A percentile compares a stretch with the other conserved stretches of the same genome.
Conservation (phyloP, 257 asterid species). For the Salvia rosmarinus region DNA sequence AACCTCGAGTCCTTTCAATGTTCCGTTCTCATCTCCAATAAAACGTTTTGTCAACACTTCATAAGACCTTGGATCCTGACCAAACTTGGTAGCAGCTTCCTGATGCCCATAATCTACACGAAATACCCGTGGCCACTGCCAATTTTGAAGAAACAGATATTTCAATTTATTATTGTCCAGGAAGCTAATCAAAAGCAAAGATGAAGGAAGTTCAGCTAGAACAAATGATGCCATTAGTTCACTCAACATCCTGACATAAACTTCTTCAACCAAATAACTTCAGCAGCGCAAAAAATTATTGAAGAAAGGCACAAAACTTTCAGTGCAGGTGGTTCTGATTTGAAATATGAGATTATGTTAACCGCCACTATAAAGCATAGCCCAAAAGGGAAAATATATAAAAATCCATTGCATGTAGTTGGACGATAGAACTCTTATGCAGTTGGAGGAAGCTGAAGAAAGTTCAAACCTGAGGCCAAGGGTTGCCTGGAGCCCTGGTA, state of each 20-base stretch:
- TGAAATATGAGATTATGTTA: not conserved
- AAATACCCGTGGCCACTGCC: conserved; percentile 95
- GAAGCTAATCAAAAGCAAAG: not conserved
- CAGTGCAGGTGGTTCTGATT: not conserved
- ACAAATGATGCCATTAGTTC: not conserved
- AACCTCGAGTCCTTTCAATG: conserved; percentile 77
- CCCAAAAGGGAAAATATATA: not conserved
- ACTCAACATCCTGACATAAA: not conserved
- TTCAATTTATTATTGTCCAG: not conserved
- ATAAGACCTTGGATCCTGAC: conserved; percentile 94
- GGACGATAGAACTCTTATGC: not conserved
- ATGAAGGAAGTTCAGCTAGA: not conserved
- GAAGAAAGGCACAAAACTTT: not conserved
- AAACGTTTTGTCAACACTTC: conserved; percentile 92
- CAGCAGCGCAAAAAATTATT: not conserved
- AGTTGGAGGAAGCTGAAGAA: not conserved
- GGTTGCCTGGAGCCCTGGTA: conserved; percentile 91
- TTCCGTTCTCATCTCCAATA: conserved; percentile 83
- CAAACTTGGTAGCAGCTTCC: conserved; percentile 90
- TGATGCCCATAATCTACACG: conserved; percentile 97
- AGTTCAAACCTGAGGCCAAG: conserved; percentile 96
- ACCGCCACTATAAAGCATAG: not conserved
- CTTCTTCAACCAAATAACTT: not conserved
- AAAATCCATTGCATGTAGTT: not conserved
- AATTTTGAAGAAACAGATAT: conserved; percentile 12